A percentile compares a stretch with the other conserved stretches of the same genome.
Conservation (phyloP, 2,329 filamentous ascomycete genomes). For the Pseudogymnoascus sp. region DNA sequence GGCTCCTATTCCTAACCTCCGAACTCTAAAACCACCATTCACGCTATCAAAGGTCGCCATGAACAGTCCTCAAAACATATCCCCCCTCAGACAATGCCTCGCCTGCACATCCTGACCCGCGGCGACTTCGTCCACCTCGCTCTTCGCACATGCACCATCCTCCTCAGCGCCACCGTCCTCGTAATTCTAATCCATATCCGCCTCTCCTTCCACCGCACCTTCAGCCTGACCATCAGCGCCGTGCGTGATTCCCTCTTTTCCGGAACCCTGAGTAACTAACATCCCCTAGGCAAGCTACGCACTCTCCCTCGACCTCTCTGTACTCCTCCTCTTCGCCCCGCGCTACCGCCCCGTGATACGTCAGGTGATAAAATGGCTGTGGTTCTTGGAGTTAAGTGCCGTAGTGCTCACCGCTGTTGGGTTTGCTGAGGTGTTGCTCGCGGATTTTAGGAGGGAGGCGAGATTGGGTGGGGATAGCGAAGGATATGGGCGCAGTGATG, state of each 20-base stretch:
- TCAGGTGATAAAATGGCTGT: neutral
- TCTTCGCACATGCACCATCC: neutral
- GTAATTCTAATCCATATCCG: neutral
- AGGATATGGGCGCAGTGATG: neutral
- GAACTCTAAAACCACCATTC: neutral
- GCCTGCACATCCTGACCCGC: neutral
- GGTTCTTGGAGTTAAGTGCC: neutral
- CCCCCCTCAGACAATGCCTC: neutral
- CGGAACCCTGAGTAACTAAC: neutral
- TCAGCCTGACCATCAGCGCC: neutral
- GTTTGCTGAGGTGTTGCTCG: neutral
- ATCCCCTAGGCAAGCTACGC: neutral
- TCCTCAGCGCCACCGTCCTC: neutral
- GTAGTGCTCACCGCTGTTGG: neutral
- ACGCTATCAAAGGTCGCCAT: neutral
- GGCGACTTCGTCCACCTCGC: neutral
- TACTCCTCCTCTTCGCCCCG: neutral
- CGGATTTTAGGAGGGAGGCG: neutral
- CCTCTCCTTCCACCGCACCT: neutral
- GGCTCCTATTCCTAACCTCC: neutral
- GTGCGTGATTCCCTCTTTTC: neutral
- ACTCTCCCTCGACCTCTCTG: neutral
- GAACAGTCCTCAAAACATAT: neutral
- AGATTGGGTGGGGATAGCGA: neutral
- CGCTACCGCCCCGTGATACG: neutral